Evolutionary conservation across 2,329 filamentous ascomycete species (phyloP).

Genomic region (Monilinia fructicola): DNA sequence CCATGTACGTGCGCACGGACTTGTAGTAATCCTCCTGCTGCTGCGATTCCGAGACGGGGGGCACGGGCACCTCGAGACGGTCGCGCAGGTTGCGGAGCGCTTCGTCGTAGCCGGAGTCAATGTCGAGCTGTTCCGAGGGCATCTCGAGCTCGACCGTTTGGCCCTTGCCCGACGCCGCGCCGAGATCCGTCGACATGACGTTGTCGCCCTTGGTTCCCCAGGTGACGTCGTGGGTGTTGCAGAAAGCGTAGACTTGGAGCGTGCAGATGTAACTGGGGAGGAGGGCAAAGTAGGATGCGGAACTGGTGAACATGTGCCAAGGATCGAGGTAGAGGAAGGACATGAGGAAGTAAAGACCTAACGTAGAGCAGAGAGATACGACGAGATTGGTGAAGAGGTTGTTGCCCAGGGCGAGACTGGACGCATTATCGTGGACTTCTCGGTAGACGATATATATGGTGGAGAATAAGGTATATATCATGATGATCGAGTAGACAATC

Average conservation of each 20-base stretch:
- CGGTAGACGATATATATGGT: conserved; percentile 83
- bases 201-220: conserved; percentile 99
- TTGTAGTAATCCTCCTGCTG: conserved; percentile 98
- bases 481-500: conserved; percentile 88
- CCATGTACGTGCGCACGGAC: conserved; percentile 96
- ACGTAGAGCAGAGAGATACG: conserved; percentile 81
- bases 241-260: conserved; percentile 96
- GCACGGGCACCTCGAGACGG: conserved; percentile 73
- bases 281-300: conserved; percentile 87
- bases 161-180: conserved; percentile 71
- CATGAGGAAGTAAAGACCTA: conserved; percentile 95
- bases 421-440: conserved; percentile 59
- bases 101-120: conserved; percentile 96
- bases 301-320: conserved; percentile 97
- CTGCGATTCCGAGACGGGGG: conserved; percentile 68
- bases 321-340: conserved; percentile 95
- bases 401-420: conserved; percentile 65
- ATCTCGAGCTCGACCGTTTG: conserved; percentile 92
- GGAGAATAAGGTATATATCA: conserved; percentile 92
- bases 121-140: conserved; percentile 96
- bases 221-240: conserved; percentile 97
- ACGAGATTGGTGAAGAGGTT: conserved; percentile 95
- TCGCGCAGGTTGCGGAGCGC: conserved; percentile 94
- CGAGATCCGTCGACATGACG: conserved; percentile 87
- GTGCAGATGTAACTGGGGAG: conserved; percentile 95